A percentile compares a stretch with the other conserved stretches of the same genome.
These are phyloP conservation scores for Pholiota microspora DNA, from an alignment of 768 basidiomycete species.

Conservation along the genomic window DNA sequence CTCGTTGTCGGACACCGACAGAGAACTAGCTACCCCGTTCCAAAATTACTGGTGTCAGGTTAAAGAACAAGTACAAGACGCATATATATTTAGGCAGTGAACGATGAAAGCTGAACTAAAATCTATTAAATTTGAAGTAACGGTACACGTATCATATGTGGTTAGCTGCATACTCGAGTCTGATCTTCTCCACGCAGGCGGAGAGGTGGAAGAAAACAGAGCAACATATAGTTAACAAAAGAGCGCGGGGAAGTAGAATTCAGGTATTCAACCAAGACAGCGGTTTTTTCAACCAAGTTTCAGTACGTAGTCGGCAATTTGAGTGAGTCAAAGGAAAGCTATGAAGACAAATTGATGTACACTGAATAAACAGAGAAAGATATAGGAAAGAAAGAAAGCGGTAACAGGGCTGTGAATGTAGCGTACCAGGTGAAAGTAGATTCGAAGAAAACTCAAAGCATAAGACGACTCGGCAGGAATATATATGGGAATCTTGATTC, in stretches of 20 bases:
- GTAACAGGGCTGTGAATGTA: conserved; percentile 11
- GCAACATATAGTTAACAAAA: background rate
- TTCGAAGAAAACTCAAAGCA: conserved; percentile 16
- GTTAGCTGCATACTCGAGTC: background rate
- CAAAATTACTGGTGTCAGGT: too few species aligned
- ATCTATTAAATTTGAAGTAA: background rate
- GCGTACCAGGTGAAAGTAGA: conserved; percentile 12
- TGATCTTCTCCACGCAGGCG: background rate
- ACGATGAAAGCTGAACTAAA: background rate
- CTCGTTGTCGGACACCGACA: too few species aligned
- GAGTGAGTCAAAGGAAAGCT: conserved; percentile 9
- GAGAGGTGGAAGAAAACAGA: background rate
- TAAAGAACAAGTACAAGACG: too few species aligned
- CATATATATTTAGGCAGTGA: too few species aligned
- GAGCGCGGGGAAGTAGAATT: background rate
- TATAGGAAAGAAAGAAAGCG: conserved; percentile 14
- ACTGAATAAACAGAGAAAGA: conserved; percentile 13
- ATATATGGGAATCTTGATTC: conserved; percentile 19
- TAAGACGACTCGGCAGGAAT: conserved; percentile 14
- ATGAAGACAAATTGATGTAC: conserved; percentile 12
- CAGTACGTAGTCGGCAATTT: conserved; percentile 13
- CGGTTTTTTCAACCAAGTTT: conserved; percentile 10
- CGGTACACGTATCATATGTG: background rate
- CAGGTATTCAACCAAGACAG: background rate
- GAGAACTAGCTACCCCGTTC: too few species aligned